These are phyloP conservation scores for Ilex paraguariensis DNA, from an alignment of 305 asterid genomes.

Conservation along the genomic window DNA sequence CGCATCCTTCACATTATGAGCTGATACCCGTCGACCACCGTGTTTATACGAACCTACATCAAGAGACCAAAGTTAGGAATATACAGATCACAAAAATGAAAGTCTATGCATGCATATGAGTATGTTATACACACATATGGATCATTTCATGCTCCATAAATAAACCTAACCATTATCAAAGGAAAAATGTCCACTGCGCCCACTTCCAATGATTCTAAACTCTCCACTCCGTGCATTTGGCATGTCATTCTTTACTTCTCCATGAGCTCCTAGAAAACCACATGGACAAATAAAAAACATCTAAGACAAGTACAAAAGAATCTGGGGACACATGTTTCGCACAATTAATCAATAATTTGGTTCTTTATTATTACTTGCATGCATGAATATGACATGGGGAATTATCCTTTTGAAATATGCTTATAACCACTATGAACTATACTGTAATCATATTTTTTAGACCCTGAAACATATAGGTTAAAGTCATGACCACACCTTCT, in stretches of 20 bases:
- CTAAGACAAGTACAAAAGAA: background rate
- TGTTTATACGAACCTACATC: conserved; percentile 61
- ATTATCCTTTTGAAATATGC: background rate
- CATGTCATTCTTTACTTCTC: conserved; percentile 33
- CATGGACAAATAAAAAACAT: background rate
- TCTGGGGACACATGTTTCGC: background rate
- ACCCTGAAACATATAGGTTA: background rate
- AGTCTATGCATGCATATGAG: too few relatives aligned
- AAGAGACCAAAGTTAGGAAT: conserved; percentile 13
- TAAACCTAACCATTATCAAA: conserved; percentile 56
- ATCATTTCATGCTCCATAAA: conserved; percentile 9
- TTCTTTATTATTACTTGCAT: background rate
- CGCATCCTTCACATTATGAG: conserved; percentile 45
- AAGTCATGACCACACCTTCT: conserved; percentile 45
- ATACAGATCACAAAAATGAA: conserved; percentile 1
- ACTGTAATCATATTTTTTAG: background rate
- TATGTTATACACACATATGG: background rate
- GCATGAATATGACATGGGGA: background rate
- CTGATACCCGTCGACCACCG: conserved; percentile 68
- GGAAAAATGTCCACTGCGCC: conserved; percentile 53
- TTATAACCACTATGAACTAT: background rate
- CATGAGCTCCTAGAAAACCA: conserved; percentile 36
- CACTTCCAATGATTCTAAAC: conserved; percentile 42
- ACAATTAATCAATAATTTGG: background rate
- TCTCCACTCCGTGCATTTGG: conserved; percentile 40